A percentile compares a stretch with the other conserved stretches of the same genome.
Evolutionary conservation across 2,329 filamentous ascomycete genomes (phyloP).

Genomic region (Hypoxylon sp.): DNA sequence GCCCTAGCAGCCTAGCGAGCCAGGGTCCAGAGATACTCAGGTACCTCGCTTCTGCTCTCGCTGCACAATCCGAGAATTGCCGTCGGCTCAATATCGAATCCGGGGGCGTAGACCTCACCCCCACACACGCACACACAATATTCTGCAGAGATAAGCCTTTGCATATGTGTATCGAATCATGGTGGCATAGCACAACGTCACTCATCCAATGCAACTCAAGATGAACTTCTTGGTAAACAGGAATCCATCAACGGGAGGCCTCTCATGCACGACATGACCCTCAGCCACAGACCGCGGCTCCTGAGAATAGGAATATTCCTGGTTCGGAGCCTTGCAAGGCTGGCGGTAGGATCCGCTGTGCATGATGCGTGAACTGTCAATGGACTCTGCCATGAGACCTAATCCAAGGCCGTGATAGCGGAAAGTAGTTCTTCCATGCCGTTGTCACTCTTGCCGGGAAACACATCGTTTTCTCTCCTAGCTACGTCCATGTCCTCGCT

Average conservation of each 20-base stretch:
- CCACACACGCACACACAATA: conserved; percentile 2
- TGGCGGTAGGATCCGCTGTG: conserved; percentile 23
- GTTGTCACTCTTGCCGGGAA: conserved; percentile 36
- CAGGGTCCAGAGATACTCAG: background rate
- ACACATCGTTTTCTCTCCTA: conserved; percentile 56
- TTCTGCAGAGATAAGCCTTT: background rate
- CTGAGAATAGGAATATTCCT: conserved; percentile 17
- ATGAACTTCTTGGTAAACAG: conserved; percentile 21
- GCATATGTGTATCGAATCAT: conserved; percentile 12
- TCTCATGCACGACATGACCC: conserved; percentile 37
- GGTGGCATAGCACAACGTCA: conserved; percentile 17
- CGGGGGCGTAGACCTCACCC: conserved; percentile 19
- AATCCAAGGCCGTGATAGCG: conserved; percentile 28
- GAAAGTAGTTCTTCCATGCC: conserved; percentile 38
- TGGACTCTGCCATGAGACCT: conserved; percentile 12
- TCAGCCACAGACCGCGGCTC: conserved; percentile 26
- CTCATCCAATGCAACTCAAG: conserved; percentile 25
- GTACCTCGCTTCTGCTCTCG: background rate
- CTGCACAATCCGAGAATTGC: conserved; percentile 24
- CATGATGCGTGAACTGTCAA: conserved; percentile 8
- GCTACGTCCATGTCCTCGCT: conserved; percentile 59
- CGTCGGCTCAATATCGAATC: conserved; percentile 32
- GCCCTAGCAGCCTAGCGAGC: conserved; percentile 2
- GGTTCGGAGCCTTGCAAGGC: conserved; percentile 23
- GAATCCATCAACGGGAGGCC: conserved; percentile 34